Evolutionary conservation across 139 green algal genomes (phyloP).

Genomic region (Mesotaenium endlicherianum): DNA sequence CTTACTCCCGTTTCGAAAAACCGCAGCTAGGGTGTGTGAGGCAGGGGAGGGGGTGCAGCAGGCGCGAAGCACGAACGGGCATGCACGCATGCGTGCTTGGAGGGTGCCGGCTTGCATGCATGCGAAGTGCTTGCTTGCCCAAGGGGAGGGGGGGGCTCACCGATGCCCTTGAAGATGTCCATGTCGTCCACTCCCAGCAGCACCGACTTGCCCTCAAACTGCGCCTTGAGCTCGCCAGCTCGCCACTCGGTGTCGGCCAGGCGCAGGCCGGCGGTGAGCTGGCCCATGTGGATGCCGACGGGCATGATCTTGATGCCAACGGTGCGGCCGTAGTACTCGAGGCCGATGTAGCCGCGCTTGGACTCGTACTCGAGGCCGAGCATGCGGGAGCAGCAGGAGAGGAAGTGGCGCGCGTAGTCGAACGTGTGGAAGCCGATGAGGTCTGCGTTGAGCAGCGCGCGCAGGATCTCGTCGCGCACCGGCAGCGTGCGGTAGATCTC

Average conservation of each 20-base stretch:
- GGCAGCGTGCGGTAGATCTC: conserved; percentile 97
- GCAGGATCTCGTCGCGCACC: conserved; percentile 87
- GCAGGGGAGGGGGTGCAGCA: too few species aligned
- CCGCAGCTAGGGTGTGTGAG: too few species aligned
- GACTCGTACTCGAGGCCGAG: conserved; percentile 93
- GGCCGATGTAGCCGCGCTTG: conserved; percentile 76
- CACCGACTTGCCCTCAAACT: conserved; percentile 70
- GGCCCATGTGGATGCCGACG: conserved; percentile 83
- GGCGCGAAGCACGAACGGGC: too few species aligned
- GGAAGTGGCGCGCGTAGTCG: conserved; percentile 98
- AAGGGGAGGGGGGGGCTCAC: too few species aligned
- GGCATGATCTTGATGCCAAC: conserved; percentile 98
- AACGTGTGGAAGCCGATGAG: conserved; percentile 98
- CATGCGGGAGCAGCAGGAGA: conserved; percentile 93
- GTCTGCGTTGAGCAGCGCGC: conserved; percentile 91
- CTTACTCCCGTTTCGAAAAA: too few species aligned
- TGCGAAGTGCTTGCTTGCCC: too few species aligned
- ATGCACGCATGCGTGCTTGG: too few species aligned
- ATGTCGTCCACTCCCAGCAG: conserved; percentile 94
- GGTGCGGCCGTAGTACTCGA: conserved; percentile 94
- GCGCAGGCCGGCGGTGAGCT: conserved; percentile 74
- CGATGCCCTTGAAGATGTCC: conserved; percentile 94
- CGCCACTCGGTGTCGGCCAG: conserved; percentile 90
- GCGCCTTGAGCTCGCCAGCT: conserved; percentile 77
- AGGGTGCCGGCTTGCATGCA: too few species aligned